Percentiles rank a stretch among this genome's conserved stretches.
phyloP scores from a whole-genome alignment of 1,284 basidiomycete species.

The Golubevia pallescens region DNA sequence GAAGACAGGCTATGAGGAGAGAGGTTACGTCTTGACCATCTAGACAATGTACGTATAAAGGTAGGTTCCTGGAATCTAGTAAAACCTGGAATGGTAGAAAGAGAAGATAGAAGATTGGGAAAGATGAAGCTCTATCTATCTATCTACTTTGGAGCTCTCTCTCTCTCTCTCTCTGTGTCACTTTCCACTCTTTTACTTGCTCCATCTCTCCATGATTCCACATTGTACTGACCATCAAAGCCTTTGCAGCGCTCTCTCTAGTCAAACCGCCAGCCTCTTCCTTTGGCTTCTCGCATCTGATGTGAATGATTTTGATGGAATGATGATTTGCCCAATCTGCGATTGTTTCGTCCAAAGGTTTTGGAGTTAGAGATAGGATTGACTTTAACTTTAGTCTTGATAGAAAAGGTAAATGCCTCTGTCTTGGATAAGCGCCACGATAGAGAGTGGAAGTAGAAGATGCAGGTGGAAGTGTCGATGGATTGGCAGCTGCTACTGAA shows the following conservation, averaged over 20 bases:
- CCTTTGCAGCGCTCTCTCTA: slow-evolving; percentile 42
- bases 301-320: slow-evolving; percentile 35
- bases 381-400: slow-evolving; percentile 44
- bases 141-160: no score
- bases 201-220: background rate
- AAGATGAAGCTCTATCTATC: background rate
- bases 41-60: slow-evolving; percentile 58
- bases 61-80: slow-evolving; percentile 44
- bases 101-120: background rate
- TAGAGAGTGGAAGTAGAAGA: slow-evolving; percentile 22
- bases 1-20: slow-evolving; percentile 49
- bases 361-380: slow-evolving; percentile 55
- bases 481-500: no score
- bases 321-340: slow-evolving; percentile 27
- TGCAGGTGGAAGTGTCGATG: no score
- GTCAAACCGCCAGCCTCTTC: slow-evolving; percentile 51
- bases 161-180: no score
- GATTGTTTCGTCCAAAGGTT: slow-evolving; percentile 41
- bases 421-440: slow-evolving; percentile 55
- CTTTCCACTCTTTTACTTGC: background rate
- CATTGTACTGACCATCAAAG: slow-evolving; percentile 15
- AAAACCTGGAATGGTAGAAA: no score
- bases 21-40: slow-evolving; percentile 53
- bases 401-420: slow-evolving; percentile 52
- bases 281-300: slow-evolving; percentile 56